A percentile compares a stretch with the other conserved stretches of the same genome.
Evolutionary conservation across 768 basidiomycete species (phyloP).

Genomic region (Phlebiopsis gigantea): DNA sequence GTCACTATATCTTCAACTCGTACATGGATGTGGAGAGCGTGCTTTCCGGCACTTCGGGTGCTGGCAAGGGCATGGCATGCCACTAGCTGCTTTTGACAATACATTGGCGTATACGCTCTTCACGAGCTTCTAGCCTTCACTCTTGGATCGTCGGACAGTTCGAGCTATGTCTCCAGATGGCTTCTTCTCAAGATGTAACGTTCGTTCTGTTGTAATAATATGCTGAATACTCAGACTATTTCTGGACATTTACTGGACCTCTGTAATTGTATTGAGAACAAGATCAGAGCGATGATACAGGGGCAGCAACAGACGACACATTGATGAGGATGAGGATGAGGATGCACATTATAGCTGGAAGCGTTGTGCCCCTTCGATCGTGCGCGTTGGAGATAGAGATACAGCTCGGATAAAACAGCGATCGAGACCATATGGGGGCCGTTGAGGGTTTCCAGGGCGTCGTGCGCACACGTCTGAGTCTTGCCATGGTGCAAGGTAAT

Average conservation of each 20-base stretch:
- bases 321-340: neutral
- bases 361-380: too few relatives aligned
- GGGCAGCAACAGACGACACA: conserved; percentile 10
- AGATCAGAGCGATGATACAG: conserved; percentile 7
- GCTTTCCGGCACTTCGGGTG: conserved; percentile 33
- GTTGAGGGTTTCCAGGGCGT: neutral
- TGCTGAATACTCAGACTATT: too few relatives aligned
- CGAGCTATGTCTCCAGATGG: neutral
- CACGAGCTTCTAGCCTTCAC: neutral
- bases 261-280: neutral
- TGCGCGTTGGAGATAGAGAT: too few relatives aligned
- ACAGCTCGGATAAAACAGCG: neutral
- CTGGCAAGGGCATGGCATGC: conserved; percentile 73
- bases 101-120: too few relatives aligned
- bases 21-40: conserved; percentile 60
- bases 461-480: too few relatives aligned
- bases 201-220: too few relatives aligned
- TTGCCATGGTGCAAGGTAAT: too few relatives aligned
- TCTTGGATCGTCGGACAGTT: neutral
- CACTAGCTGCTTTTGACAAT: too few relatives aligned
- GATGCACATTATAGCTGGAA: too few relatives aligned
- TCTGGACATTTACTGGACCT: neutral
- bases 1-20: conserved; percentile 73
- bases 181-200: too few relatives aligned
- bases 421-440: neutral